These are phyloP conservation scores for Tetracladium marchalianum DNA, from an alignment of 495 filamentous ascomycete species.

Conservation along the genomic window DNA sequence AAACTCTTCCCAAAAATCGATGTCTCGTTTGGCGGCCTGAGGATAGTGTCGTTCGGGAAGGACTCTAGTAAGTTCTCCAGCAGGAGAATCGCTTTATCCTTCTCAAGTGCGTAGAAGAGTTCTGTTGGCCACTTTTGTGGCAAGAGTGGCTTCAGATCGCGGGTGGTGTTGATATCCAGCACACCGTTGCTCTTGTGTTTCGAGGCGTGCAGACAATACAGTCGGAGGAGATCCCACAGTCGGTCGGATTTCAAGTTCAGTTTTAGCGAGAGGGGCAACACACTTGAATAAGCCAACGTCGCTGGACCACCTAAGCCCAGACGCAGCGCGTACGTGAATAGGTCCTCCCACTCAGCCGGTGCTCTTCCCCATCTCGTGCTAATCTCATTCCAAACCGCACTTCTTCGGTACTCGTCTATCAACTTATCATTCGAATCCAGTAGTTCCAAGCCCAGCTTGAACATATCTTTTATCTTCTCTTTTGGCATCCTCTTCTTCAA, in stretches of 20 bases:
- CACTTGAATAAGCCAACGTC: constrained; percentile 4
- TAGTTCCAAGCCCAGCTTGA: constrained; percentile 13
- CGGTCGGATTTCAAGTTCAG: not conserved
- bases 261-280: not conserved
- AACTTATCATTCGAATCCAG: constrained; percentile 5
- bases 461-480: constrained; percentile 1
- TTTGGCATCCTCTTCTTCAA: constrained; percentile 5
- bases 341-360: constrained; percentile 10
- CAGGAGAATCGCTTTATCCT: constrained; percentile 13
- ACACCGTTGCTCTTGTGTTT: constrained; percentile 1
- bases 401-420: not conserved
- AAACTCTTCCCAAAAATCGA: not conserved
- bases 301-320: constrained; percentile 12
- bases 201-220: constrained; percentile 17
- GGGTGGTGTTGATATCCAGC: constrained; percentile 12
- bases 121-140: constrained; percentile 13
- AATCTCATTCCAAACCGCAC: constrained; percentile 1
- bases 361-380: constrained; percentile 9
- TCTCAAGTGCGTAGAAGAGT: constrained; percentile 8
- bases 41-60: constrained; percentile 13
- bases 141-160: constrained; percentile 9
- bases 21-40: not conserved
- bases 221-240: constrained; percentile 15
- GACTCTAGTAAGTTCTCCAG: constrained; percentile 4
- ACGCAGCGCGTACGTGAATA: constrained; percentile 9